Evolutionary conservation across 2,329 filamentous ascomycete genomes (phyloP).

Genomic region (Rutstroemia sp.): DNA sequence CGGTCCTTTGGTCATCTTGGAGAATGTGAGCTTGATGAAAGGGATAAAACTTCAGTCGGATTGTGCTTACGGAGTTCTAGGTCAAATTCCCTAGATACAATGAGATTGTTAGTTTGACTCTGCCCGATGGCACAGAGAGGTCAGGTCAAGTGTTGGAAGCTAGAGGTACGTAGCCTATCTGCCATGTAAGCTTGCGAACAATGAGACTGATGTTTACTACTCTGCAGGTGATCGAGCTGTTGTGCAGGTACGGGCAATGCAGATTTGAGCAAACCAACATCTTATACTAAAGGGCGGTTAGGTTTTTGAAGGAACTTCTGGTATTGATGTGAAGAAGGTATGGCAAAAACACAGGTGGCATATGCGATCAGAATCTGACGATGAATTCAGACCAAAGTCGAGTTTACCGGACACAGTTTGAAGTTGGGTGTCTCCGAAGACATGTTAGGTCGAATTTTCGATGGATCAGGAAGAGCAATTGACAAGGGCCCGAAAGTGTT

Average conservation of each 20-base stretch:
- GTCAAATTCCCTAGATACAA: slow-evolving; percentile 98
- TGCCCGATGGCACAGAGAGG: slow-evolving; percentile 89
- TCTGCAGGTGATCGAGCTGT: slow-evolving; percentile 77
- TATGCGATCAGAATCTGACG: slow-evolving; percentile 10
- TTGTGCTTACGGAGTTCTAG: slow-evolving; percentile 39
- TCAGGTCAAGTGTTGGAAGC: slow-evolving; percentile 96
- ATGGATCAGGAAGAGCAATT: slow-evolving; percentile 95
- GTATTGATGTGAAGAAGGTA: slow-evolving; percentile 98
- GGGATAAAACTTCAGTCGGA: neutral
- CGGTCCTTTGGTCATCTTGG: slow-evolving; percentile 92
- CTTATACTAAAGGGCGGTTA: slow-evolving; percentile 35
- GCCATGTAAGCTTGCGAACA: slow-evolving; percentile 5
- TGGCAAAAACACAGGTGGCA: slow-evolving; percentile 12
- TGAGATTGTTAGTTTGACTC: slow-evolving; percentile 92
- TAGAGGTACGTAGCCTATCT: slow-evolving; percentile 56
- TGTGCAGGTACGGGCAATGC: slow-evolving; percentile 64
- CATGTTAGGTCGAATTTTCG: slow-evolving; percentile 98
- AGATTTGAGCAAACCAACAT: neutral
- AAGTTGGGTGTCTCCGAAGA: slow-evolving; percentile 99
- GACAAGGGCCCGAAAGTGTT: slow-evolving; percentile 98
- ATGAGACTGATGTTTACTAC: slow-evolving; percentile 13
- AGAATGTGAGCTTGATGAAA: slow-evolving; percentile 63
- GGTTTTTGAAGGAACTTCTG: slow-evolving; percentile 95
- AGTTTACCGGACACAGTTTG: slow-evolving; percentile 93
- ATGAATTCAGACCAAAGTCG: slow-evolving; percentile 72